Evolutionary conservation across 2,329 filamentous ascomycete species (phyloP).

Genomic region (Phialemonium atrogriseum): DNA sequence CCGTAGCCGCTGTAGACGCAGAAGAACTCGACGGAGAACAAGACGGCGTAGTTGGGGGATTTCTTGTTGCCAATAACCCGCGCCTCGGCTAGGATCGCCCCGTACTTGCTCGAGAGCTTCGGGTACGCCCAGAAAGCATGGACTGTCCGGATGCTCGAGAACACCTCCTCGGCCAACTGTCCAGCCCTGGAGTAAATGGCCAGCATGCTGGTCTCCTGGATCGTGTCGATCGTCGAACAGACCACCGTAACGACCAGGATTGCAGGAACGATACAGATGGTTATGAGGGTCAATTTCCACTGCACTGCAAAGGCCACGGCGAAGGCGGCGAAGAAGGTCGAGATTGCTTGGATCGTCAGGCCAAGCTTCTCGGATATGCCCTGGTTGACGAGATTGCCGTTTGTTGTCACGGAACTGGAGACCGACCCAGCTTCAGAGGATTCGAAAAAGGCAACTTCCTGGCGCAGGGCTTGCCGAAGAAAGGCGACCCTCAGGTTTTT

Average conservation of each 20-base stretch:
- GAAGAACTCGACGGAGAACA: conserved; percentile 38
- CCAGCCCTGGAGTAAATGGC: conserved; percentile 20
- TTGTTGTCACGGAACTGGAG: conserved; percentile 37
- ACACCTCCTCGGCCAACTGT: conserved; percentile 38
- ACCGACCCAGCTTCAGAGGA: conserved; percentile 30
- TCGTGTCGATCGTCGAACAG: conserved; percentile 3
- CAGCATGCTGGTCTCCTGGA: neutral
- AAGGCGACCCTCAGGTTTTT: conserved; percentile 28
- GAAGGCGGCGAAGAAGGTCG: conserved; percentile 30
- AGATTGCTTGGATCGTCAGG: conserved; percentile 28
- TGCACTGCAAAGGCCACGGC: conserved; percentile 30
- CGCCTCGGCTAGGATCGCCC: conserved; percentile 31
- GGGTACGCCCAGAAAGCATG: conserved; percentile 42
- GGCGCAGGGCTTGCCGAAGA: conserved; percentile 23
- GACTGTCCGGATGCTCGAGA: conserved; percentile 38
- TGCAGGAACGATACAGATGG: conserved; percentile 2
- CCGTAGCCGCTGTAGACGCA: conserved; percentile 38
- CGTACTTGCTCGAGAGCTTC: conserved; percentile 32
- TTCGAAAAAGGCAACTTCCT: conserved; percentile 6
- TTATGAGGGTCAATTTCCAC: conserved; percentile 33
- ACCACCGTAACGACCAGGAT: conserved; percentile 3
- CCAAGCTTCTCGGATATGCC: conserved; percentile 38
- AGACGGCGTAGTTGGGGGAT: conserved; percentile 30
- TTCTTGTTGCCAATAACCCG: conserved; percentile 31
- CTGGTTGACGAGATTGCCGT: conserved; percentile 34